phyloP scores from a whole-genome alignment of 352 stramenopile species.

The Phytophthora pistaciae region DNA sequence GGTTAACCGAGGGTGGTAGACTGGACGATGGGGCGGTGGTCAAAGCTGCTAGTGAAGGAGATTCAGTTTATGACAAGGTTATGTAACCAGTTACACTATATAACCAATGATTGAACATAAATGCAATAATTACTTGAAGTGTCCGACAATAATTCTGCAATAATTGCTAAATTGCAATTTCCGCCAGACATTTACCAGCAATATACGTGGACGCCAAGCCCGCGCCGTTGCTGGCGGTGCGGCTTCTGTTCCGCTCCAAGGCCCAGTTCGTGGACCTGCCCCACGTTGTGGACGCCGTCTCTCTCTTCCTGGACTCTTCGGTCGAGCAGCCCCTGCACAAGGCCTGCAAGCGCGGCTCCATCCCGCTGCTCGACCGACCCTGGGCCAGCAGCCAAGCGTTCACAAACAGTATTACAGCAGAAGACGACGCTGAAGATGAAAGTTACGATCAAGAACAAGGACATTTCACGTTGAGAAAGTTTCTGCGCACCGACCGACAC shows the following conservation, averaged over 20 bases:
- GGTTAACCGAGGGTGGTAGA: no score
- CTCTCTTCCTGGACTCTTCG: not conserved
- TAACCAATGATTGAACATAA: no score
- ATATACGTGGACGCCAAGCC: not conserved
- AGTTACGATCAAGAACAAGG: not conserved
- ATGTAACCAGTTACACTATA: no score
- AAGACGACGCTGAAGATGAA: not conserved
- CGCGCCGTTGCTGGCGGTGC: not conserved
- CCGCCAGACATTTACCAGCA: no score
- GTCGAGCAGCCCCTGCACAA: not conserved
- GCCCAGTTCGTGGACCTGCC: not conserved
- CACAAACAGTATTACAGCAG: not conserved
- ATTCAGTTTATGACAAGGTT: no score
- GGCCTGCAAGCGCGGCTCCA: not conserved
- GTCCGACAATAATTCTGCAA: no score
- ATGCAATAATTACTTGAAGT: no score
- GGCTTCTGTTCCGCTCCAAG: conserved; percentile 4
- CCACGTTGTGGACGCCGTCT: not conserved
- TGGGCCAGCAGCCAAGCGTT: not conserved
- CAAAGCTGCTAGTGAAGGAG: no score
- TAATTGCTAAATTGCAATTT: no score
- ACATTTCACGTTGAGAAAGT: not conserved
- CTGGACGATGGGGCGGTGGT: no score
- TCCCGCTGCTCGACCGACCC: not conserved
- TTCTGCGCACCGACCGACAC: not conserved